These are phyloP conservation scores for Teratosphaeria nubilosa DNA, from an alignment of 2,329 filamentous ascomycete species.

Conservation along the genomic window DNA sequence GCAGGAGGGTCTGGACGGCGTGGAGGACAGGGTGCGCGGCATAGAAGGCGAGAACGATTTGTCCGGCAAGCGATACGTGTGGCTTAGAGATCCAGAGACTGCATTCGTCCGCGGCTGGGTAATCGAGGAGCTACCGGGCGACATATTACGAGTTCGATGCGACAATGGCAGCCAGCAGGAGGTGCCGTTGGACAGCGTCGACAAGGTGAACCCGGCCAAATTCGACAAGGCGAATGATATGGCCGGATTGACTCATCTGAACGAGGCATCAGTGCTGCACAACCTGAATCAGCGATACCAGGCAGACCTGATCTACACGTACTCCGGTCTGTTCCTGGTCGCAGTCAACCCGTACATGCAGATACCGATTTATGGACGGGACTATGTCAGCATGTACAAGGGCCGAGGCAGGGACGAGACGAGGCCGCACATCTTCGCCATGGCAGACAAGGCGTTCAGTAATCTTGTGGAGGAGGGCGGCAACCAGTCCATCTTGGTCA, in stretches of 20 bases:
- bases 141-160: conserved; percentile 73
- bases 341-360: conserved; percentile 95
- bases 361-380: conserved; percentile 87
- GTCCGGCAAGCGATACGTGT: conserved; percentile 96
- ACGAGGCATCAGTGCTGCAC: conserved; percentile 95
- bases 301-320: conserved; percentile 91
- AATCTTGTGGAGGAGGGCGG: conserved; percentile 90
- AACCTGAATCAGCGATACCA: conserved; percentile 94
- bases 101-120: conserved; percentile 93
- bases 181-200: conserved; percentile 74
- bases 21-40: conserved; percentile 48
- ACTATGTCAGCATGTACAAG: conserved; percentile 98
- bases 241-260: conserved; percentile 95
- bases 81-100: conserved; percentile 76
- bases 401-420: conserved; percentile 85
- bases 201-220: conserved; percentile 98
- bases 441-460: conserved; percentile 92
- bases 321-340: conserved; percentile 92
- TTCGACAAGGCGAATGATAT: conserved; percentile 99
- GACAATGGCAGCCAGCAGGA: conserved; percentile 89
- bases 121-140: conserved; percentile 63
- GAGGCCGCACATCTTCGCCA: conserved; percentile 93
- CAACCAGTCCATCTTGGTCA: conserved; percentile 96
- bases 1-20: conserved; percentile 60
- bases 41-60: conserved; percentile 98